Conservation (phyloP, 2,329 filamentous ascomycete species). For the Arthrobotrys entomopaga region DNA sequence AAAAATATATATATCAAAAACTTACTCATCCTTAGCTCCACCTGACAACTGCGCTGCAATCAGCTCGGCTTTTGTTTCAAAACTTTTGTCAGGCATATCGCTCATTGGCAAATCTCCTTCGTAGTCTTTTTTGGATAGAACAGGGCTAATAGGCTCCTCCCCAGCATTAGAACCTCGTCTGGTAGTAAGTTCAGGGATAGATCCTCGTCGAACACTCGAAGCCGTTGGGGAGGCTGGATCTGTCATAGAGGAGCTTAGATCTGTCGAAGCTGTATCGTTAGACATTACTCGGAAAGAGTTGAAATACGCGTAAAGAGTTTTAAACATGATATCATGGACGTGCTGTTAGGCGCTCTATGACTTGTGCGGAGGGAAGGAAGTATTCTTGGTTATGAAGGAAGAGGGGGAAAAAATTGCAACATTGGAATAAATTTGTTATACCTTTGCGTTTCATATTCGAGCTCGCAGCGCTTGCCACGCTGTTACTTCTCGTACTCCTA, state of each 20-base stretch:
- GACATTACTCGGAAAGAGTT: constrained; percentile 3
- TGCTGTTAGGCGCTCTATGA: no score
- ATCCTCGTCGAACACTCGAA: constrained; percentile 49
- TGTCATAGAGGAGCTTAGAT: constrained; percentile 40
- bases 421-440: not conserved
- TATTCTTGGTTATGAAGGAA: no score
- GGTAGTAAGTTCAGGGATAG: constrained; percentile 34
- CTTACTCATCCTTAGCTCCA: constrained; percentile 49
- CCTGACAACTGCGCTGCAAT: constrained; percentile 42
- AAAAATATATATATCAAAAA: not conserved
- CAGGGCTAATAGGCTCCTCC: constrained; percentile 35
- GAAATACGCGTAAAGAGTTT: no score
- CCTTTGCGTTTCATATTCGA: constrained; percentile 54
- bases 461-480: constrained; percentile 36
- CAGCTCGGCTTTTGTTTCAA: constrained; percentile 42
- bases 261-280: constrained; percentile 12
- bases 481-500: constrained; percentile 36
- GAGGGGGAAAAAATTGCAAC: no score
- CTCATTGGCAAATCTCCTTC: constrained; percentile 50
- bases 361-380: no score
- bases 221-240: constrained; percentile 47
- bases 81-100: constrained; percentile 31
- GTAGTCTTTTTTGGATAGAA: constrained; percentile 27
- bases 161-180: constrained; percentile 30
- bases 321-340: no score